Evolutionary conservation across 495 filamentous ascomycete species (phyloP).

Genomic region (Annulohypoxylon moriforme): DNA sequence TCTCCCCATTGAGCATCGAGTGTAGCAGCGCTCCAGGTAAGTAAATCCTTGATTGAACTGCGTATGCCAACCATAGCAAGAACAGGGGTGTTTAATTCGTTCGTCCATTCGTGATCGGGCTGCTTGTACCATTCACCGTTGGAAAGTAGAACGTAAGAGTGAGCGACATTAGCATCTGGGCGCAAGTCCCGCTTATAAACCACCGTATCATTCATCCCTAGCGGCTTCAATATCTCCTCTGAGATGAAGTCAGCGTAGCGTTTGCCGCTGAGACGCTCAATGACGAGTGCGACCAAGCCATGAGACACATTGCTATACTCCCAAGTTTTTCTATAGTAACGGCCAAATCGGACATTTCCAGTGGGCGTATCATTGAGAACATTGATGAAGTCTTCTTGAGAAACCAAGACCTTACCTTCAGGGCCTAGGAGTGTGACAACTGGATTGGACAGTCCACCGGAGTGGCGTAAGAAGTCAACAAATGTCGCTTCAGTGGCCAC

Average conservation of each 20-base stretch:
- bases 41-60: constrained; percentile 1
- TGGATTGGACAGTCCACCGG: not conserved
- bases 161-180: not conserved
- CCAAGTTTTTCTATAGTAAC: not conserved
- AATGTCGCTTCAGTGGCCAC: constrained; percentile 5
- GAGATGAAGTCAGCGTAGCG: constrained; percentile 8
- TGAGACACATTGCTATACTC: constrained; percentile 8
- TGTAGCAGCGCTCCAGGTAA: not conserved
- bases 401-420: constrained; percentile 1
- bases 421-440: constrained; percentile 3
- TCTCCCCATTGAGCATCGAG: not conserved
- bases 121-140: not conserved
- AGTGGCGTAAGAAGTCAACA: constrained; percentile 5
- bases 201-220: constrained; percentile 5
- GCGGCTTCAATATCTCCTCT: constrained; percentile 2
- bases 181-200: not conserved
- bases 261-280: not conserved
- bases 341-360: not conserved
- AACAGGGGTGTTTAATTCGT: not conserved
- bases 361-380: constrained; percentile 2
- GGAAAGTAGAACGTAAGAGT: constrained; percentile 1
- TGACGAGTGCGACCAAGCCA: not conserved
- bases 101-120: constrained; percentile 1
- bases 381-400: constrained; percentile 4
- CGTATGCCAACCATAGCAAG: constrained; percentile 7